Evolutionary conservation across 2,329 filamentous ascomycete genomes (phyloP), one percentile per base, ranked within the genome.

Genomic region (Ceratocystis diversiconidia): DNA sequence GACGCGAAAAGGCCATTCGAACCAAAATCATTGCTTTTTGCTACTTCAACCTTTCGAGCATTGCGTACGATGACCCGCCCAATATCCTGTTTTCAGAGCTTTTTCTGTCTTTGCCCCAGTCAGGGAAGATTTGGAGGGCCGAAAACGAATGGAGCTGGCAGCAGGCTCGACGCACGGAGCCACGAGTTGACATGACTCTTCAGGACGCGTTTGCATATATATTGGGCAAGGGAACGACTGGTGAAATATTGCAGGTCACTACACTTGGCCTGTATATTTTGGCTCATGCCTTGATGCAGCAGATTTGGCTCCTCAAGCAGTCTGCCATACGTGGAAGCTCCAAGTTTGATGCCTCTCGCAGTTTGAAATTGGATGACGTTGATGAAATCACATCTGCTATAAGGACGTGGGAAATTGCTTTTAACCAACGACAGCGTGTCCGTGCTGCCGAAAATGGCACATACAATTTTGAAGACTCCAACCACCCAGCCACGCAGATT

Each of bases 261-360:
- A 83, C 84, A 0, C 74, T 88, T 5, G 87, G 86, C 0, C 87
- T 87, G 70, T 89, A 90, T 69, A 81, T 88, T 6, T 76, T 90
- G 43, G 86, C 90, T 2, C 86, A 89, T 70, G 86, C 85, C 2
- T 73, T 90, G 28, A 80, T 89, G 10, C 87, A 90, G 70, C 85
- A 89, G 68, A 85, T 90, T 17, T 89, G 86, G 72, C 77, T 89
- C 46, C 73, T 88, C 25, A 86, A 87, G 70, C 83, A 87, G 70
- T 84, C 82, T 0, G 82, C 80, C 0, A 79, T 84, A 61, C 77
- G 78, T 1, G 73, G 76, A 1, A 75, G 78, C 0, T 76, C 79
- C 1, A 76, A 78, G 0, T 82, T 80, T 65, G 80, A 80, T 22
- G 74, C 76, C 1, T 78, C 81, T 44, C 75, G 80, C 32, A 79